Evolutionary conservation across 768 basidiomycete genomes (phyloP).

Genomic region (Psilocybe cyanescens): DNA sequence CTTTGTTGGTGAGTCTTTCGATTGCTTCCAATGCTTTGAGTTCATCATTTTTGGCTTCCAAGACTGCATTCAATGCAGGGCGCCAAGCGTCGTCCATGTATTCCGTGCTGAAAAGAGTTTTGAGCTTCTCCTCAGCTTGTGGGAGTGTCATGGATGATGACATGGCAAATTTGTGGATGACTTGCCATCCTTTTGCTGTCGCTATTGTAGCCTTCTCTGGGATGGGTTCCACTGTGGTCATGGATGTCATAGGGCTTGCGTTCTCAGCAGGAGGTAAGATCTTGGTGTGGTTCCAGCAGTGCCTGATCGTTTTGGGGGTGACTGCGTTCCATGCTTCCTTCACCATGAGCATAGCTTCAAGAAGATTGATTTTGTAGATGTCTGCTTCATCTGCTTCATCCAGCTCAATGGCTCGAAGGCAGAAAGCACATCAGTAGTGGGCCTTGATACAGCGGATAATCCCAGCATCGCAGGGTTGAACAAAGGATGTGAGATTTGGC

Average conservation of each 20-base stretch:
- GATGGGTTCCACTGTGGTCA: not conserved
- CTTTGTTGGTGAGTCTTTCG: not conserved
- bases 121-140: not conserved
- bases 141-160: not conserved
- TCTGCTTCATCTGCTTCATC: constrained; percentile 31
- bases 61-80: not conserved
- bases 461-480: constrained; percentile 40
- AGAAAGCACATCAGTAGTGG: constrained; percentile 33
- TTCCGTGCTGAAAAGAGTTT: not conserved
- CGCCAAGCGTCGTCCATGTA: not conserved
- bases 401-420: constrained; percentile 30
- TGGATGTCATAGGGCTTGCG: not conserved
- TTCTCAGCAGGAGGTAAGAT: constrained; percentile 29
- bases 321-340: constrained; percentile 37
- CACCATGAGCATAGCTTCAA: constrained; percentile 39
- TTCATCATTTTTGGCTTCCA: not conserved
- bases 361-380: constrained; percentile 42
- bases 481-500: constrained; percentile 38
- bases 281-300: constrained; percentile 41
- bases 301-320: constrained; percentile 32
- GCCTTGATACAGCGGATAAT: constrained; percentile 41
- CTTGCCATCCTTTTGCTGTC: not conserved
- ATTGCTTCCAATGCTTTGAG: not conserved
- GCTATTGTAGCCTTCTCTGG: too few relatives aligned
- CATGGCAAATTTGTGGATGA: not conserved